These are phyloP conservation scores for Caryocar brasiliense DNA, from an alignment of 441 rosid species.

Conservation along the genomic window DNA sequence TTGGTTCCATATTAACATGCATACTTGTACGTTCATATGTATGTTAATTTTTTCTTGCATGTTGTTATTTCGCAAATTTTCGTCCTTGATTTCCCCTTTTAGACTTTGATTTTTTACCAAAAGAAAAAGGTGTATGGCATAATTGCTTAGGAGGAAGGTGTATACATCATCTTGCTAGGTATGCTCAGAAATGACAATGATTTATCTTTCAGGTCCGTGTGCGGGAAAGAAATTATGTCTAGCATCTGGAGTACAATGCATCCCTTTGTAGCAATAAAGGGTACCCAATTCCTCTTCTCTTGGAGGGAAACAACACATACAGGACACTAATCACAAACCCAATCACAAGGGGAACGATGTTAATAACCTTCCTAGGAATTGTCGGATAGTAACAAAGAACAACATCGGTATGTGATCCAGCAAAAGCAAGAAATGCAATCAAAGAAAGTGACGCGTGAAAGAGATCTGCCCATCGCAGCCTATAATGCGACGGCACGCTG, in stretches of 20 bases:
- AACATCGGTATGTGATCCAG: conserved; percentile 30
- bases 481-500: conserved; percentile 23
- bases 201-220: too few relatives aligned
- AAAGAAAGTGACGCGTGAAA: conserved; percentile 32
- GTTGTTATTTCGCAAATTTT: too few relatives aligned
- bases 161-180: too few relatives aligned
- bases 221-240: too few relatives aligned
- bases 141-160: too few relatives aligned
- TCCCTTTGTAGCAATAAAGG: conserved; percentile 29
- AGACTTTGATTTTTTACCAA: too few relatives aligned
- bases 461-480: conserved; percentile 31
- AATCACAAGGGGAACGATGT: conserved; percentile 25
- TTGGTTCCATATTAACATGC: too few relatives aligned
- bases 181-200: too few relatives aligned
- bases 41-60: too few relatives aligned
- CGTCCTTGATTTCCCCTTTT: too few relatives aligned
- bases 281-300: conserved; percentile 35
- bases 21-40: too few relatives aligned
- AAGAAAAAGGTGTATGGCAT: too few relatives aligned
- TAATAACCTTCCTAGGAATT: conserved; percentile 31
- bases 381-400: conserved; percentile 32
- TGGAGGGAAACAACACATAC: conserved; percentile 36
- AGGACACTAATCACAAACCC: conserved; percentile 28
- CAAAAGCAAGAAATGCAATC: conserved; percentile 30
- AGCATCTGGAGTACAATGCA: conserved; percentile 21